phyloP scores from a whole-genome alignment of 148 eudicot species.

The Fagopyrum tataricum region DNA sequence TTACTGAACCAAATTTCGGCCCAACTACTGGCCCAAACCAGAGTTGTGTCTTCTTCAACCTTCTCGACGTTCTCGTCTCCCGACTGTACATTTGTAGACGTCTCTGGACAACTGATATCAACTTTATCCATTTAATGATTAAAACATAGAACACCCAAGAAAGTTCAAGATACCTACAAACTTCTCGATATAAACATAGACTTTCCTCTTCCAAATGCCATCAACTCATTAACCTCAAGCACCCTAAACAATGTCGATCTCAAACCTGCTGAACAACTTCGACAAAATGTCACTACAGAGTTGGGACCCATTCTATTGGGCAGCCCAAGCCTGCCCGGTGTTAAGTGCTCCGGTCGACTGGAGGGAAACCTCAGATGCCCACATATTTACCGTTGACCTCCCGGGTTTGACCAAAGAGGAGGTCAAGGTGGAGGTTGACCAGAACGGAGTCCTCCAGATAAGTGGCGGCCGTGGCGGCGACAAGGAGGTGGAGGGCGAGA shows the following conservation, averaged over 20 bases:
- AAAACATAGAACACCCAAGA: not conserved
- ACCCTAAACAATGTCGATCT: not conserved
- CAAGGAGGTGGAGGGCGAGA: constrained; percentile 13
- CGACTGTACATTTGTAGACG: not conserved
- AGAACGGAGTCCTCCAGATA: not conserved
- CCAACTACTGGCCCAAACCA: not conserved
- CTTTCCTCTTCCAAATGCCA: not conserved
- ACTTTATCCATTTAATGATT: not conserved
- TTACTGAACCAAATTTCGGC: not conserved
- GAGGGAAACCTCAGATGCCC: constrained; percentile 4
- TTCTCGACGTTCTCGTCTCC: constrained; percentile 1
- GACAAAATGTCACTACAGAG: not conserved
- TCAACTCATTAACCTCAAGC: not conserved
- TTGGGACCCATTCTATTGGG: not conserved
- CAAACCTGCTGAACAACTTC: not conserved
- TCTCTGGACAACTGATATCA: not conserved
- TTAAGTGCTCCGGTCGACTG: not conserved
- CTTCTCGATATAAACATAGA: not conserved
- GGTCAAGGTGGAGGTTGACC: not conserved
- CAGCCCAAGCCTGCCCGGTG: constrained; percentile 9
- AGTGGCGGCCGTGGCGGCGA: not conserved
- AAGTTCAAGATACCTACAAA: not conserved
- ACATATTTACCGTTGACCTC: not conserved
- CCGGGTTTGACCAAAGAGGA: constrained; percentile 9
- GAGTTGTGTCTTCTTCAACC: not conserved